Evolutionary conservation across 768 basidiomycete species (phyloP), one percentile per base, ranked within the genome.

Genomic region (Botryobasidium botryosum): DNA sequence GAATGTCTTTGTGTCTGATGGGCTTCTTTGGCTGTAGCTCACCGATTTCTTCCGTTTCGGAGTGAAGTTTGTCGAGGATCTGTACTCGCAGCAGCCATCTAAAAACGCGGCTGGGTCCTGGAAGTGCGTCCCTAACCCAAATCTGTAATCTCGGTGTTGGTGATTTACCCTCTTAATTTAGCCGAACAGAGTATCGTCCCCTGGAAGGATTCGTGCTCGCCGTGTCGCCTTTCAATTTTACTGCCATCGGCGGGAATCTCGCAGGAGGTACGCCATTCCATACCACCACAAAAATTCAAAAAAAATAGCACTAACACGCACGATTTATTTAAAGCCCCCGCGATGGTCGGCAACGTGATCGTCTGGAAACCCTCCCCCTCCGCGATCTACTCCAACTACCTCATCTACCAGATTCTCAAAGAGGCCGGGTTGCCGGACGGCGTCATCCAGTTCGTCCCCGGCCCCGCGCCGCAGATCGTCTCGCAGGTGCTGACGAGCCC

Each of bases 171-270:
- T 6, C 18, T 42, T 17, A 8, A 15, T 43, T 35, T 15, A 94
- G 91, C 66, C 90, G 92, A 37, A 73, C 79, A 32, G 94, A 99
- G 63, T 97, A 91, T 62, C 85, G 94, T 49, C 75, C 92, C 1
- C 71, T 99, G n/a, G 94, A 97, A 64, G 94, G 94, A 20, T 99
- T 99, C 65, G 86, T 97, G 21, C 72, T 97, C 40, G 94, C 94
- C 12, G 83, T 97, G 32, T 90, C 94, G 5, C 94, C 94, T 0
- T 97, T 99, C 69, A 99, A 99, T 64, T 91, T 90, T 59, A 96
- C 92, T 26, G 92, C 92, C 23, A 99, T 99, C 51, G 92, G 88
- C 32, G 94, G 87, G 12, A 99, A 99, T 62, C 81, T 97, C 28
- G 74, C 79, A 5, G 81, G 74, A 61, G 61, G 78, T 73, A 45